phyloP scores from a whole-genome alignment of 148 eudicot species.

The Rhododendron henanense region DNA sequence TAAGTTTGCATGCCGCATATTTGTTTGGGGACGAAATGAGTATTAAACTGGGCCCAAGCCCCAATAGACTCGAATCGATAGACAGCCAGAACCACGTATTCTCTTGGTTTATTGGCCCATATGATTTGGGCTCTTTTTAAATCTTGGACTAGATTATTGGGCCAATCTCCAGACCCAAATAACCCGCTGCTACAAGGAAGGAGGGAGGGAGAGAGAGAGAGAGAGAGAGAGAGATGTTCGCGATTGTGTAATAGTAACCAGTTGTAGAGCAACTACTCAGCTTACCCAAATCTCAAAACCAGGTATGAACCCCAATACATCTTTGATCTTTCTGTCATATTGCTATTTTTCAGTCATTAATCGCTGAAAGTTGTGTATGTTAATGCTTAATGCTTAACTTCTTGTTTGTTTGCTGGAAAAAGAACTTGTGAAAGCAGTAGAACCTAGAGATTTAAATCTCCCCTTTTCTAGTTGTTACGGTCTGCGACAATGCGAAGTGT shows the following conservation, averaged over 20 bases:
- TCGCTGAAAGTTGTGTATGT: neutral
- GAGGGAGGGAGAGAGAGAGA: neutral
- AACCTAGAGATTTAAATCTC: neutral
- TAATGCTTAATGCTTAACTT: neutral
- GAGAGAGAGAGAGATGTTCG: neutral
- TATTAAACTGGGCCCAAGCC: no score
- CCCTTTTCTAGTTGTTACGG: neutral
- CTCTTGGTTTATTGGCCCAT: neutral
- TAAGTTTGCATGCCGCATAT: no score
- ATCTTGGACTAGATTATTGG: neutral
- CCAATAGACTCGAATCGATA: no score
- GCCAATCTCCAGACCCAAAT: neutral
- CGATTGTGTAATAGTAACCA: neutral
- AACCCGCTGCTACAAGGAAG: neutral
- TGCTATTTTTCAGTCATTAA: neutral
- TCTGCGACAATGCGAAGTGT: neutral
- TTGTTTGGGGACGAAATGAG: no score
- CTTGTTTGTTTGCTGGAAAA: slow-evolving; percentile 8
- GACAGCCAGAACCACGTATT: neutral
- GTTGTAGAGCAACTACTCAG: neutral
- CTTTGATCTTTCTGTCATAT: neutral
- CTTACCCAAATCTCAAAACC: neutral
- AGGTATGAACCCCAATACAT: neutral
- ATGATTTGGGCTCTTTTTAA: neutral
- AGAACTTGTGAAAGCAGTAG: neutral